Base-by-base conservation (phyloP, 768 basidiomycete species). In the Amanita inopinata region DNA sequence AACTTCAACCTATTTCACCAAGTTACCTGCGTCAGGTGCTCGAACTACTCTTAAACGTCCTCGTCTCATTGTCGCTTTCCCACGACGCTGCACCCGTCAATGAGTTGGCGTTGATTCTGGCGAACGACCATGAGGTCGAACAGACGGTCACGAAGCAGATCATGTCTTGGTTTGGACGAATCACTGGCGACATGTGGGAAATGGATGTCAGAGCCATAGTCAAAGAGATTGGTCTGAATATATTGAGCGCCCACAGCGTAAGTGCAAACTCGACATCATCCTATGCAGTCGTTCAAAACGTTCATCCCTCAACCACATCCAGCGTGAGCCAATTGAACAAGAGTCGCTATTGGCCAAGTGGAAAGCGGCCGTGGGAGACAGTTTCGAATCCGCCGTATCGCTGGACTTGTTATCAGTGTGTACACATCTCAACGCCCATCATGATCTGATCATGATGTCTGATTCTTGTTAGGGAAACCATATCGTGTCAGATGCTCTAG, bases 101-200 rank as follows among this genome's bases (percentile, higher is more conserved):
- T 33, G 67, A 70, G n/a, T 60, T 94, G 32, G 56, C 70, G 5
- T 62, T 71, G 7, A 62, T 74, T 0, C 70, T 97, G 9, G 73
- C 76, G 12, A 70, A 82, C 32, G 83, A 86, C 2, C 80, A 90
- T 53, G 86, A 87, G 14, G 61, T 93, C 11, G 67, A 75, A 5
- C 61, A 73, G 5, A 56, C 64, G 2, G 71, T 91, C 20, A 71
- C 77, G 5, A 61, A 56, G 5, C 87, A 90, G 55, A 70, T 91
- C 19, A 76, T 96, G 67, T 56, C 62, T 0, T 93, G 93, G 82
- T 97, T 94, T 51, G 91, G 90, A 11, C 62, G 66, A 3, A 58
- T 81, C 3, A 52, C 60, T 11, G 65, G 66, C 12, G 75, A 65
- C 2, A 60, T 59, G 32, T 92, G 90, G 88, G 68, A 56, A 31